Base-by-base conservation (phyloP, 768 basidiomycete species). In the Hericium erinaceus region DNA sequence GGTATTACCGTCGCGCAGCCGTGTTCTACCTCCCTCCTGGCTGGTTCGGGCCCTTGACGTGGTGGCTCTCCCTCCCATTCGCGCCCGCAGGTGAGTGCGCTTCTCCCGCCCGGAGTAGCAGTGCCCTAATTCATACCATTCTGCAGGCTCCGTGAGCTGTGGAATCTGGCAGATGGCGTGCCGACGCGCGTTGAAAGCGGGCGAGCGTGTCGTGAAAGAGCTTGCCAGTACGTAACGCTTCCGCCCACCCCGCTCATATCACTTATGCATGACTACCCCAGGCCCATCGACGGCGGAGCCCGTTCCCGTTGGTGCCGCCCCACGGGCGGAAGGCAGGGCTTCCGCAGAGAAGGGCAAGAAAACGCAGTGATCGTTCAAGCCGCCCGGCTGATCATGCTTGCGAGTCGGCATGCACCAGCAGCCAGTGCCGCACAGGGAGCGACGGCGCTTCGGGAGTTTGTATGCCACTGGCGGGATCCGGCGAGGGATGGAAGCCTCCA, bases 141-240 rank as follows among this genome's bases (percentile, higher is more conserved):
- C 18, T 46, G 16, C 40, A 94, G 95, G 95, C 11, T 89, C 92
- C 11, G 87, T 99, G 59, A 92, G 92, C 64, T 92, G 93, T 44
- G 90, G 89, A 1, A 81, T 92, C 41, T 99, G 95, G 95, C 89
- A 93, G 66, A 91, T 97, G 84, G 89, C 92, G 8, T 95, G 93
- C 71, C 85, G 82, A 61, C 79, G 92, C 53, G 87, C 92, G n/a
- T 78, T 98, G 58, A 78, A 80, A 58, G 77, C 85, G n/a, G 78
- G 84, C 48, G 91, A 92, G 69, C 78, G 81, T 9, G 55, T 58
- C 16, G 59, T 53, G 55, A 63, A 55, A 38, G 62, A 63, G 18
- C 44, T 57, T 12, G 52, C 26, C 20, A 28, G 62, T 63, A 44
- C 58, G 60, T 39, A 39, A 55, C 52, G 7, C 11, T 16, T 18